Evolutionary conservation across 208 protist genomes (phyloP).

Genomic region (Leishmania major): DNA sequence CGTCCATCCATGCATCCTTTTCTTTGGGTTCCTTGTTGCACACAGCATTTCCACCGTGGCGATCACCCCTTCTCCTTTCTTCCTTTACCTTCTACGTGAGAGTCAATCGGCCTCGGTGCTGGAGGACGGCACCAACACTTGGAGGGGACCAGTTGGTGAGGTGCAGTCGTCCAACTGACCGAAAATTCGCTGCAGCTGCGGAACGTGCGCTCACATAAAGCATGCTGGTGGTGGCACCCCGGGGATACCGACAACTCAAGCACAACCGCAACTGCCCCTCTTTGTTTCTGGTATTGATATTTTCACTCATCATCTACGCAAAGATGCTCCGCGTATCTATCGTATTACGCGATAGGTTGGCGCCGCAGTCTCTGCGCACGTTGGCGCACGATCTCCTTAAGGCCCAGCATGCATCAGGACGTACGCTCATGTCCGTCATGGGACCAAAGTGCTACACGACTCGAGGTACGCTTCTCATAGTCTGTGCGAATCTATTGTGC

Average conservation of each 20-base stretch:
- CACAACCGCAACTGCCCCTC: background rate
- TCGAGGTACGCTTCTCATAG: conserved; percentile 29
- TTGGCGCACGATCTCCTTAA: conserved; percentile 20
- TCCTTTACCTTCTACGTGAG: background rate
- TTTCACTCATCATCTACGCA: background rate
- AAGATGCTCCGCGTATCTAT: conserved; percentile 24
- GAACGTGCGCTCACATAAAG: background rate
- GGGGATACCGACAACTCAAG: background rate
- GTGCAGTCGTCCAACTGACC: background rate
- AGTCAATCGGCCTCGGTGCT: background rate
- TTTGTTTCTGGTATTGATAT: background rate
- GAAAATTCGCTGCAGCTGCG: background rate
- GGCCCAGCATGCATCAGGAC: conserved; percentile 24
- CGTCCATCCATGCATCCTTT: background rate
- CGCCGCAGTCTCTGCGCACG: conserved; percentile 4
- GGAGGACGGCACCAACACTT: background rate
- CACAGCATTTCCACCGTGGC: background rate
- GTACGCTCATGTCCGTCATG: conserved; percentile 22
- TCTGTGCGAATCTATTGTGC: conserved; percentile 43
- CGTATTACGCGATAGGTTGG: background rate
- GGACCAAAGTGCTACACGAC: conserved; percentile 27
- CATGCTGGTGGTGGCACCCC: background rate
- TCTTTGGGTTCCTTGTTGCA: background rate
- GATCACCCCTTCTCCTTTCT: background rate
- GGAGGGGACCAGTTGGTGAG: background rate